Evolutionary conservation across 2,329 filamentous ascomycete genomes (phyloP), one percentile per base, ranked within the genome.

Genomic region (Penicillium sp.): DNA sequence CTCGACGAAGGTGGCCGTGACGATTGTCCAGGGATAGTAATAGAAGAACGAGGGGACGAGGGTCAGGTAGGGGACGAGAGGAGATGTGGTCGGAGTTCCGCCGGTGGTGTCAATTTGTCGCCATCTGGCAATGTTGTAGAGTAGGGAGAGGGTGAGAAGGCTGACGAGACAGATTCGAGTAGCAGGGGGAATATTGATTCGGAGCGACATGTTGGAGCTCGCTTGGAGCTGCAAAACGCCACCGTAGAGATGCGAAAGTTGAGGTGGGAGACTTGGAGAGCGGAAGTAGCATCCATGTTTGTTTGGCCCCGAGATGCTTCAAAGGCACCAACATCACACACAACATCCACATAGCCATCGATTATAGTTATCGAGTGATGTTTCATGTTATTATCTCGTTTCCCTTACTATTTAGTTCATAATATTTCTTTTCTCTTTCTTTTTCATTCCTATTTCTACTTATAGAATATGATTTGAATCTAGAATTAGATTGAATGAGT

Each of bases 111-210:
- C 87, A 81, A 69, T 94, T 82, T 59, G 83, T 77, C 69, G 68
- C 69, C 69, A 75, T 67, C 72, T 63, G 43, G 71, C 72, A 57
- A 86, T 84, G 72, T 90, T 93, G 60, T 75, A 73, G 64, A 96
- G 77, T 60, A 93, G 72, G 45, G 89, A 94, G 70, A 95, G 83
- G 56, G 82, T 73, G 56, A 89, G 69, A 51, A 95, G 79, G 53
- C 78, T 77, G 64, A 86, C 80, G 61, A 98, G 83, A 49, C 91
- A 77, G 61, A 81, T 82, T 56, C 93, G 85, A 42, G 93, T 97
- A 59, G 95, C 81, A 28, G 93, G 91, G 53, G 93, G 93, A 56
- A 97, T 84, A 65, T 94, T 96, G 72, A 96, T 79, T 75, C 91
- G 84, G 47, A 84, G 78, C 62, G 87, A 79, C 88, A 95, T 81